Base-by-base conservation (phyloP, 1,284 basidiomycete genomes). In the Meripilus lineatus region DNA sequence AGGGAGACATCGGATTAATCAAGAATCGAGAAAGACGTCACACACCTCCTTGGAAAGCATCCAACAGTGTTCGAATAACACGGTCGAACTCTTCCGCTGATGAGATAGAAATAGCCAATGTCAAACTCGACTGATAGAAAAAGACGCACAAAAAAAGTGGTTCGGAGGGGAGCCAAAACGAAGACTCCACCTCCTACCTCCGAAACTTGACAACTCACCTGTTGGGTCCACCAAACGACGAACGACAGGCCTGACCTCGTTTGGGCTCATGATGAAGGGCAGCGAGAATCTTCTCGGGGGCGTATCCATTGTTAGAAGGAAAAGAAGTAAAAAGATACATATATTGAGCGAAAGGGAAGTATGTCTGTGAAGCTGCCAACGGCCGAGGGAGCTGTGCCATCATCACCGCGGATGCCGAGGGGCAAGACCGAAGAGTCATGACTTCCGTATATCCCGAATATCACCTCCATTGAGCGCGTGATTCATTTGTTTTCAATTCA, bases 21-120 rank as follows among this genome's bases (percentile, higher is more conserved):
- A n/a, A 23, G 33, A n/a, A 21, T 8, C 21, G 28, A 28, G 34
- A 26, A 11, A 3, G 21, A 13, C 5, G 42, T 13, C 6, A 51
- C 56, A 36, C 33, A 60, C 58, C 57, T 17, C 52, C 54, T 7
- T 40, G 40, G 44, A 56, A 56, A 1, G 55, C 49, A 6, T 41
- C 37, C 3, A 49, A 14, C 22, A 60, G 47, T 18, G 56, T 46
- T 25, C 52, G 45, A 11, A 58, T 51, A 6, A 46, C 51, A 23
- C 45, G 22, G n/a, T 56, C 47, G 33, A 58, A 26, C 3, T 60
- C 53, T 4, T 52, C 50, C 21, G 39, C 44, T 28, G 15, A 17
- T 22, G 13, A 18, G 24, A 32, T 35, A 41, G 32, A 34, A 34
- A 45, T 22, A 11, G 44, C 25, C 11, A 23, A 5, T 23, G 24